Base-by-base conservation (phyloP, 164 flowering plant genomes). In the Nymphaea thermarum region DNA sequence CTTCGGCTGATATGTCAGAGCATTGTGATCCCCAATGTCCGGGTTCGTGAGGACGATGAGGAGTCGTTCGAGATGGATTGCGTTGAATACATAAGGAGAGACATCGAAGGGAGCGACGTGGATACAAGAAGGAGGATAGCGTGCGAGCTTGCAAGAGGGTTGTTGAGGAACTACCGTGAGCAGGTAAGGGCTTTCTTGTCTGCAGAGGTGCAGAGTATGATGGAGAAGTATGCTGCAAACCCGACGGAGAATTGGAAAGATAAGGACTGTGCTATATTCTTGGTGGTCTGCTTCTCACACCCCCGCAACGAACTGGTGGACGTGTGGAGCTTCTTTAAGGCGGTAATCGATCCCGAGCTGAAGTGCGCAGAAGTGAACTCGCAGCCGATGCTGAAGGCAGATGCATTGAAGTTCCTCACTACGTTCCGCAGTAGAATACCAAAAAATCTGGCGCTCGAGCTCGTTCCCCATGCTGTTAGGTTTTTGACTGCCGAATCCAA, bases 71-170 rank as follows among this genome's bases (percentile, higher is more conserved):
- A 90, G 71, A 84, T 90, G 87, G 88, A 94, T 68, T 85, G 83
- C 79, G 83, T 91, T 18, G 99, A 91, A 81, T 94, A 87, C 62
- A 82, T 90, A 67, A 78, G 96, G 76, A 86, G 97, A 70, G 98
- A 91, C 69, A 90, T 90, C 81, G 98, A 91, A 70, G 98, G 97
- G 43, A 94, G 97, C 76, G 97, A 91, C 79, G 73, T 87, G 61
- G 98, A 91, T 71, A 91, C 99, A 0, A 83, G 98, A 77, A 86
- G 98, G 82, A 87, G 98, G 74, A 87, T 87, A 71, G 95, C 97
- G 2, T 91, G 98, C 72, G 98, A 94, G 76, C 85, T 94, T 65
- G 88, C 90, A 4, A 94, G 91, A 74, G 98, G 96, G 17, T 78
- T 90, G 66, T 93, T 88, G 0, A 80, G 83, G 5, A 80, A 91